A percentile compares a stretch with the other conserved stretches of the same genome.
Conservation (phyloP, 1,284 basidiomycete species). For the Schizophyllum commune region DNA sequence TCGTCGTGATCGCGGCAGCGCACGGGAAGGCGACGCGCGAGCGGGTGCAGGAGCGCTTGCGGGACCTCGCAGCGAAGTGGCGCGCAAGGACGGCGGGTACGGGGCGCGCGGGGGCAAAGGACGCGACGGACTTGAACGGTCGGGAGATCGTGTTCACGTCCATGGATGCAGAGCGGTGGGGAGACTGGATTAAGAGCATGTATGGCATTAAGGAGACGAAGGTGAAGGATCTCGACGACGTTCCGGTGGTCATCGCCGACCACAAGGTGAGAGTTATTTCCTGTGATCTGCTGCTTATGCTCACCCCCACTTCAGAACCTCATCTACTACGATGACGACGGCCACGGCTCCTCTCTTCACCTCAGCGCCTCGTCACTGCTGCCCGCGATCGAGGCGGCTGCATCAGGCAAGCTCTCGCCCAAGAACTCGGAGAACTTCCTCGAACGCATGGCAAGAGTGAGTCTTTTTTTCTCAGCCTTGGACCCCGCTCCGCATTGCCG, state of each 20-base stretch:
- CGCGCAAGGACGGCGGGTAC: conserved; percentile 33
- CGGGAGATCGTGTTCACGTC: conserved; percentile 76
- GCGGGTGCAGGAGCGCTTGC: conserved; percentile 39
- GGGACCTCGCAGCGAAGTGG: conserved; percentile 61
- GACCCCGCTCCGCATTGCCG: not conserved
- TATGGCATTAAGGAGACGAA: conserved; percentile 52
- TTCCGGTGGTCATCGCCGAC: conserved; percentile 69
- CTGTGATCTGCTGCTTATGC: conserved; percentile 5
- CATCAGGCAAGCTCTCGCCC: conserved; percentile 43
- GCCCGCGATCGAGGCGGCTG: conserved; percentile 63
- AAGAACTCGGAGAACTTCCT: conserved; percentile 65
- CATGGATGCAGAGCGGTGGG: conserved; percentile 80
- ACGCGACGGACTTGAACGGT: conserved; percentile 14
- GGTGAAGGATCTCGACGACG: conserved; percentile 31
- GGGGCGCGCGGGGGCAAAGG: conserved; percentile 17
- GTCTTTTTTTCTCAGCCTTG: conserved; percentile 17
- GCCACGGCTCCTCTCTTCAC: conserved; percentile 40
- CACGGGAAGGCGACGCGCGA: conserved; percentile 38
- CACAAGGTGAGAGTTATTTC: conserved; percentile 51
- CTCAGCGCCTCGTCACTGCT: conserved; percentile 56
- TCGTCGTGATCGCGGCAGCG: conserved; percentile 68
- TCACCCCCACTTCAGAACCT: conserved; percentile 42
- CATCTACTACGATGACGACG: conserved; percentile 59
- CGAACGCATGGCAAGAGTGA: conserved; percentile 60
- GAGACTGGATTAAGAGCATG: conserved; percentile 81